Conservation (phyloP, 495 filamentous ascomycete species). For the Copromyces sp. region DNA sequence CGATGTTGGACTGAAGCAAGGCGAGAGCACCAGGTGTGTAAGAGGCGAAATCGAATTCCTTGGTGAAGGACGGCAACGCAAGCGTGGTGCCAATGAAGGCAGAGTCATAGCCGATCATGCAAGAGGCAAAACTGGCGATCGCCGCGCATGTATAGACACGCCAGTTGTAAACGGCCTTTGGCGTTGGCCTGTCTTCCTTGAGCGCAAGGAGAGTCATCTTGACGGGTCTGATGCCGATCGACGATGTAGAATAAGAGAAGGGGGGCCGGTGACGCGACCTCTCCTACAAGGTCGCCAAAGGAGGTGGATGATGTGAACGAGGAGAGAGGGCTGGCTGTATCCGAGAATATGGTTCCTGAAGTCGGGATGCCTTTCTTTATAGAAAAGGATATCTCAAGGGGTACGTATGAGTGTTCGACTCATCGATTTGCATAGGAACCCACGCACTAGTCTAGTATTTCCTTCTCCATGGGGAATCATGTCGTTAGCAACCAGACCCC, state of each 20-base stretch:
- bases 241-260: background rate
- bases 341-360: background rate
- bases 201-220: conserved; percentile 50
- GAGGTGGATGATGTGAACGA: background rate
- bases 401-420: background rate
- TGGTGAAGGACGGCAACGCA: conserved; percentile 48
- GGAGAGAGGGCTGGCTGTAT: conserved; percentile 1
- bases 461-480: conserved; percentile 11
- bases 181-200: conserved; percentile 57
- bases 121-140: conserved; percentile 57
- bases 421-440: conserved; percentile 1
- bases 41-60: conserved; percentile 45
- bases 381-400: background rate
- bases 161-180: conserved; percentile 65
- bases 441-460: background rate
- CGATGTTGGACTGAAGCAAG: conserved; percentile 54
- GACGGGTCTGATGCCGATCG: background rate
- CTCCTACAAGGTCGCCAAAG: background rate
- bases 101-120: conserved; percentile 63
- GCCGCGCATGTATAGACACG: conserved; percentile 52
- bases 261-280: background rate
- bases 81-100: conserved; percentile 64
- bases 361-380: conserved; percentile 10
- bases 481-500: background rate
- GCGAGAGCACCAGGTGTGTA: conserved; percentile 29